Conservation (phyloP, 2,329 filamentous ascomycete species). For the Epichloe sp. region DNA sequence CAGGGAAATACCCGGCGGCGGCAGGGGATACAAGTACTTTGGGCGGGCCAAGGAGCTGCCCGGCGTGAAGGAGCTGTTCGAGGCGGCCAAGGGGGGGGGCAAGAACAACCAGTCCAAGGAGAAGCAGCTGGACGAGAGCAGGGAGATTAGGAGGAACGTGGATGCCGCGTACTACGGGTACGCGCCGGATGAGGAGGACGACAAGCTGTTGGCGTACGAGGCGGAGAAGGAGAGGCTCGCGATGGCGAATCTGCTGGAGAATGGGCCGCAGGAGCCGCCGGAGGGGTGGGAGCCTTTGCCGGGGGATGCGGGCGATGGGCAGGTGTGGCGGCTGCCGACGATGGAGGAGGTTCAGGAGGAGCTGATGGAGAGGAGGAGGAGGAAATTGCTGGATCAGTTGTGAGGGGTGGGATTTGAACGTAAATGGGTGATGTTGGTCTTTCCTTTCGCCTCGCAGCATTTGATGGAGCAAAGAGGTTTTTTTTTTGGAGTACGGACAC, state of each 20-base stretch:
- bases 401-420: conserved; percentile 11
- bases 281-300: conserved; percentile 74
- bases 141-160: conserved; percentile 61
- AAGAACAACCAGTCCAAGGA: conserved; percentile 43
- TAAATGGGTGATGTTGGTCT: background rate
- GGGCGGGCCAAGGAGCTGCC: conserved; percentile 80
- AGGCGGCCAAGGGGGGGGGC: conserved; percentile 48
- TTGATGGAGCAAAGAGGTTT: background rate
- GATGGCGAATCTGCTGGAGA: conserved; percentile 50
- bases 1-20: conserved; percentile 57
- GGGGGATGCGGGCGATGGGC: conserved; percentile 68
- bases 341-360: conserved; percentile 91
- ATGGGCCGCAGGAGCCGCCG: conserved; percentile 42
- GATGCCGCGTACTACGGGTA: conserved; percentile 96
- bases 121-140: conserved; percentile 52
- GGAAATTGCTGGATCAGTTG: conserved; percentile 74
- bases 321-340: conserved; percentile 71
- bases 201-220: conserved; percentile 68
- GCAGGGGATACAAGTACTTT: conserved; percentile 90
- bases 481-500: background rate
- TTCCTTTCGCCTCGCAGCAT: background rate
- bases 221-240: conserved; percentile 72
- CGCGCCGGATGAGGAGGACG: conserved; percentile 83
- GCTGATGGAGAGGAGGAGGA: conserved; percentile 71
- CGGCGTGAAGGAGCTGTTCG: conserved; percentile 92